Evolutionary conservation across 257 asterid genomes (phyloP).

Genomic region (Jacaranda mimosifolia): DNA sequence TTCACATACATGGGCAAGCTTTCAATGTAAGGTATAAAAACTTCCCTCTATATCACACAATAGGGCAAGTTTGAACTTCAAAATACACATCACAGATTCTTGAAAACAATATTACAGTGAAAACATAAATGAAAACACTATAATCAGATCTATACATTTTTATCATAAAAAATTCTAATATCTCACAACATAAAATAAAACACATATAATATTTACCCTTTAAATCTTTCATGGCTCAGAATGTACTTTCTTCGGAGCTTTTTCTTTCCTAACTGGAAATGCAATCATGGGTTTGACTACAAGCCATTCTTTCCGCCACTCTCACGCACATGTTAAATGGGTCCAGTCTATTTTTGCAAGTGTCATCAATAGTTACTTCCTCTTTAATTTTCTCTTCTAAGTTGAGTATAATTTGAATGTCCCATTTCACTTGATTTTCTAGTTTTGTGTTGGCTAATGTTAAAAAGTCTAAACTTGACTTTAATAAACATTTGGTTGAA

Average conservation of each 20-base stretch:
- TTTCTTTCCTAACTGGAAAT: constrained; percentile 40
- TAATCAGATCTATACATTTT: neutral
- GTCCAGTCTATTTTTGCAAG: neutral
- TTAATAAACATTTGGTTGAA: neutral
- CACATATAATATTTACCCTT: constrained; percentile 31
- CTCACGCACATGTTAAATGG: neutral
- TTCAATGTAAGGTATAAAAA: neutral
- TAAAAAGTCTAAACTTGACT: neutral
- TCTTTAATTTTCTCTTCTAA: neutral
- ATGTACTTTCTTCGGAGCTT: neutral
- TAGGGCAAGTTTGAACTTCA: neutral
- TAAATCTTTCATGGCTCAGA: constrained; percentile 42
- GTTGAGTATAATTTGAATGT: neutral
- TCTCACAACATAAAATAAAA: neutral
- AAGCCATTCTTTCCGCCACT: constrained; percentile 11
- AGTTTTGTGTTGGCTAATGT: neutral
- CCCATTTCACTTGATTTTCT: neutral
- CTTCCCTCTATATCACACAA: neutral
- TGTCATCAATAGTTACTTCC: neutral
- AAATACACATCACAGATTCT: constrained; percentile 1
- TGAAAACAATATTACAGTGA: neutral
- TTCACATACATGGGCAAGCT: neutral
- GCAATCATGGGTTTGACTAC: constrained; percentile 49
- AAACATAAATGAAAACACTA: neutral
- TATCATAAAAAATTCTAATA: neutral